A percentile compares a stretch with the other conserved stretches of the same genome.
Conservation (phyloP, 768 basidiomycete species). For the Suillus subaureus region DNA sequence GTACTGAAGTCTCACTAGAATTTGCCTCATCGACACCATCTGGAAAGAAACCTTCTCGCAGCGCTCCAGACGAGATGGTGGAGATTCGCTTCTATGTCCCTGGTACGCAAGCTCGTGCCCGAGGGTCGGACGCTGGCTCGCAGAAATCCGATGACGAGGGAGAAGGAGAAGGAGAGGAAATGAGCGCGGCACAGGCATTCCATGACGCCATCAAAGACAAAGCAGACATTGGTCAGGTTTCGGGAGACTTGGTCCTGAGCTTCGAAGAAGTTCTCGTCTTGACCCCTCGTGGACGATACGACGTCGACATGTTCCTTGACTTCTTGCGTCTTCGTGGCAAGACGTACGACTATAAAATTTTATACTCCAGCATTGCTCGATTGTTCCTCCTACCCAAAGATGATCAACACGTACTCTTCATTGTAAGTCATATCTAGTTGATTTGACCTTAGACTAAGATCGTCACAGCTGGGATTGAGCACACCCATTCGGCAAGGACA, state of each 20-base stretch:
- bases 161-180: slow-evolving; percentile 74
- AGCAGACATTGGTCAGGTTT: slow-evolving; percentile 90
- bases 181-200: slow-evolving; percentile 94
- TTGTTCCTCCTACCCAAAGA: slow-evolving; percentile 96
- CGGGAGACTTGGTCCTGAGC: slow-evolving; percentile 89
- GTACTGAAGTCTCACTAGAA: slow-evolving; percentile 98
- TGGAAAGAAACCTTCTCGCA: slow-evolving; percentile 45
- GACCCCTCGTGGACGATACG: slow-evolving; percentile 95
- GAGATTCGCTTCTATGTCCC: slow-evolving; percentile 98
- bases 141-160: slow-evolving; percentile 69
- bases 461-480: slow-evolving; percentile 78
- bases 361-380: slow-evolving; percentile 83
- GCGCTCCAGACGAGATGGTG: slow-evolving; percentile 79
- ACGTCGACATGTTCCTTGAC: slow-evolving; percentile 96
- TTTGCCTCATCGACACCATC: slow-evolving; percentile 58
- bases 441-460: slow-evolving; percentile 9
- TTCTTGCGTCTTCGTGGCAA: slow-evolving; percentile 96
- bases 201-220: slow-evolving; percentile 96
- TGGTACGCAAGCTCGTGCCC: slow-evolving; percentile 64
- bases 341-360: slow-evolving; percentile 98
- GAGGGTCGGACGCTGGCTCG: slow-evolving; percentile 72
- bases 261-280: slow-evolving; percentile 95
- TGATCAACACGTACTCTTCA: slow-evolving; percentile 93
- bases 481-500: slow-evolving; percentile 97
- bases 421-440: slow-evolving; percentile 55